A percentile compares a stretch with the other conserved stretches of the same genome.
These are phyloP conservation scores for Mortierella hygrophila DNA, from an alignment of 192 early-diverging fungal species.

Conservation along the genomic window DNA sequence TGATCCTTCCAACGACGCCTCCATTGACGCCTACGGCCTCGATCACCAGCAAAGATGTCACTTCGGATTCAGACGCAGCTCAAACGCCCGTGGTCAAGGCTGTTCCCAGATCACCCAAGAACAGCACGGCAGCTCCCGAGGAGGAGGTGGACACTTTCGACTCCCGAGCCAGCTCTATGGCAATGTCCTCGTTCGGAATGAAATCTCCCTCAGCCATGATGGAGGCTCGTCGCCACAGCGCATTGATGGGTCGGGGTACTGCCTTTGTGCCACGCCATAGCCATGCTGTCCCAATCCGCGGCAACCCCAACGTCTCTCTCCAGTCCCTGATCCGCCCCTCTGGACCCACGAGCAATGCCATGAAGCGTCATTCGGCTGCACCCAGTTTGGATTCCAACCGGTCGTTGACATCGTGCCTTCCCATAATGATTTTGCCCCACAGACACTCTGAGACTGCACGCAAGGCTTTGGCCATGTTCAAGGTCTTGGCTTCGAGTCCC, in stretches of 20 bases:
- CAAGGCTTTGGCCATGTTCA: slow-evolving; percentile 61
- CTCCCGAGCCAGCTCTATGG: slow-evolving; percentile 23
- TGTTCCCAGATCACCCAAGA: slow-evolving; percentile 18
- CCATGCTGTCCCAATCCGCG: slow-evolving; percentile 35
- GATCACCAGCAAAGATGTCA: slow-evolving; percentile 27
- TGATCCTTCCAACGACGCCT: slow-evolving; percentile 19
- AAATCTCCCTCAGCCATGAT: slow-evolving; percentile 49
- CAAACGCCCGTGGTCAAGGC: slow-evolving; percentile 20
- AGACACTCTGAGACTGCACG: slow-evolving; percentile 48
- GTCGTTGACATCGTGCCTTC: slow-evolving; percentile 23
- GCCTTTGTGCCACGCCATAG: slow-evolving; percentile 46
- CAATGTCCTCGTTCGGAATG: slow-evolving; percentile 37
- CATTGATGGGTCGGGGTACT: slow-evolving; percentile 14
- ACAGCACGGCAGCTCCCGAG: background rate
- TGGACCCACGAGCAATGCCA: slow-evolving; percentile 19
- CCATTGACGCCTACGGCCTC: slow-evolving; percentile 50
- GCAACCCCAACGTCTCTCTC: slow-evolving; percentile 51
- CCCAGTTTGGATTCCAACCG: slow-evolving; percentile 45
- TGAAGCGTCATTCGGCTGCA: slow-evolving; percentile 43
- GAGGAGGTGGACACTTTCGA: background rate
- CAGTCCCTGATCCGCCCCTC: slow-evolving; percentile 38
- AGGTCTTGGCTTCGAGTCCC: slow-evolving; percentile 52
- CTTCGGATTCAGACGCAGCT: slow-evolving; percentile 44
- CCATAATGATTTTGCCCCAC: slow-evolving; percentile 46
- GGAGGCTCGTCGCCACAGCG: slow-evolving; percentile 46